These are phyloP conservation scores for Sesbania bispinosa DNA, from an alignment of 306 rosid genomes.

Conservation along the genomic window DNA sequence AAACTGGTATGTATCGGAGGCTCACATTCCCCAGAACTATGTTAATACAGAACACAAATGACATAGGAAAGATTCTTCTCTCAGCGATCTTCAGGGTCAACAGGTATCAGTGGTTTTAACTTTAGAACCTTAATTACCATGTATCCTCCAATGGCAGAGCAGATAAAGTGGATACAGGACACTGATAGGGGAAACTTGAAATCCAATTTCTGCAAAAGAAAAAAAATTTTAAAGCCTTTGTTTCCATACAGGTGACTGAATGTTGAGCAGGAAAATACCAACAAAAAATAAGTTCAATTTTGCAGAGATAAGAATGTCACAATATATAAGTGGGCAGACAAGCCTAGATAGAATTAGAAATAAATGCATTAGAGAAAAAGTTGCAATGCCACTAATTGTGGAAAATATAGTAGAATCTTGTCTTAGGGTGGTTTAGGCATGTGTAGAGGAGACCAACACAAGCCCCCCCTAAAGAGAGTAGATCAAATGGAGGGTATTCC, in stretches of 20 bases:
- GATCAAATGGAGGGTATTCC: background rate
- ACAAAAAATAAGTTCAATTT: background rate
- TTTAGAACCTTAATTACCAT: constrained; percentile 71
- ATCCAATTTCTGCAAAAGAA: constrained; percentile 73
- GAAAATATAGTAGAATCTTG: too few species aligned
- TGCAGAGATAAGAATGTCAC: background rate
- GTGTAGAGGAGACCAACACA: background rate
- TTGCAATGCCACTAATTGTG: too few species aligned
- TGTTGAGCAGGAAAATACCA: background rate
- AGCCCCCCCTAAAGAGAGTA: background rate
- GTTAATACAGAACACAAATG: constrained; percentile 90
- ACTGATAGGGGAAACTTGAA: constrained; percentile 90
- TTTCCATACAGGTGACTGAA: background rate
- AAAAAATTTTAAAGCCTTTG: background rate
- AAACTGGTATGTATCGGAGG: constrained; percentile 92
- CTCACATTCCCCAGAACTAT: constrained; percentile 95
- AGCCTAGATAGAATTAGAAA: background rate
- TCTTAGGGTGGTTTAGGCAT: background rate
- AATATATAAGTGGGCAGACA: background rate
- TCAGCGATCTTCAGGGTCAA: constrained; percentile 90
- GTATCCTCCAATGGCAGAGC: constrained; percentile 87
- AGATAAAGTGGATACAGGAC: constrained; percentile 84
- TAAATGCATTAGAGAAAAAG: too few species aligned
- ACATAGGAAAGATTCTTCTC: constrained; percentile 97
- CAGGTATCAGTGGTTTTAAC: constrained; percentile 77